Conservation (phyloP, 2,329 filamentous ascomycete species). For the Scytalidium sp. region DNA sequence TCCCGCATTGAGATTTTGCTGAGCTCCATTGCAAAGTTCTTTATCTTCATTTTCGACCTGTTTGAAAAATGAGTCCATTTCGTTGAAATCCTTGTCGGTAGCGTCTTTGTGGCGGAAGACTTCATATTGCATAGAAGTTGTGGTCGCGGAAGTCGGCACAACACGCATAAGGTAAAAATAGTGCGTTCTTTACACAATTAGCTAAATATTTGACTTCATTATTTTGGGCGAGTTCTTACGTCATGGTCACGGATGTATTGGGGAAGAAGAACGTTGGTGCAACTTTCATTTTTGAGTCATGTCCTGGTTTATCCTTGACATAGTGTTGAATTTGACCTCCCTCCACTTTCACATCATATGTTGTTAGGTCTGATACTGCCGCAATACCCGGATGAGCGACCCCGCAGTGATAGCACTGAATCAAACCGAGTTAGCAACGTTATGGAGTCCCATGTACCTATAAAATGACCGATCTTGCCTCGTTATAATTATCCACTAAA, state of each 20-base stretch:
- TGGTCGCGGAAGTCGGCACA: slow-evolving; percentile 40
- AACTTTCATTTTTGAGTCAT: slow-evolving; percentile 28
- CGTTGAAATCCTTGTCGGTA: slow-evolving; percentile 42
- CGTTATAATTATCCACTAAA: slow-evolving; percentile 48
- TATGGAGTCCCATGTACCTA: no score
- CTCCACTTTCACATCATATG: slow-evolving; percentile 36
- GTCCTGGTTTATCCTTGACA: slow-evolving; percentile 33
- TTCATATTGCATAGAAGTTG: slow-evolving; percentile 45
- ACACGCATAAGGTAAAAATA: slow-evolving; percentile 52
- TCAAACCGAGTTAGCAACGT: no score
- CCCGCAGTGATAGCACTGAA: slow-evolving; percentile 47
- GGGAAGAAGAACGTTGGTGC: slow-evolving; percentile 38
- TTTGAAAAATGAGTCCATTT: slow-evolving; percentile 46
- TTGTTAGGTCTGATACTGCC: slow-evolving; percentile 35
- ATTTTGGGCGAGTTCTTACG: slow-evolving; percentile 26
- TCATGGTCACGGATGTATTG: slow-evolving; percentile 35
- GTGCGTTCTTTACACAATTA: slow-evolving; percentile 28
- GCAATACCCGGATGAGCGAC: slow-evolving; percentile 44
- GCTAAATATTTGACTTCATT: background rate
- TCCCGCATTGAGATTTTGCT: slow-evolving; percentile 47
- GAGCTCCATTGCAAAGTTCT: slow-evolving; percentile 43
- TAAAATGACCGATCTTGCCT: no score
- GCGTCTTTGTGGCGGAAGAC: slow-evolving; percentile 47
- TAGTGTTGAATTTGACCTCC: slow-evolving; percentile 33
- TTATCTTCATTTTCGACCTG: slow-evolving; percentile 51